Evolutionary conservation across 306 rosid species (phyloP).

Genomic region (Inga laurina): DNA sequence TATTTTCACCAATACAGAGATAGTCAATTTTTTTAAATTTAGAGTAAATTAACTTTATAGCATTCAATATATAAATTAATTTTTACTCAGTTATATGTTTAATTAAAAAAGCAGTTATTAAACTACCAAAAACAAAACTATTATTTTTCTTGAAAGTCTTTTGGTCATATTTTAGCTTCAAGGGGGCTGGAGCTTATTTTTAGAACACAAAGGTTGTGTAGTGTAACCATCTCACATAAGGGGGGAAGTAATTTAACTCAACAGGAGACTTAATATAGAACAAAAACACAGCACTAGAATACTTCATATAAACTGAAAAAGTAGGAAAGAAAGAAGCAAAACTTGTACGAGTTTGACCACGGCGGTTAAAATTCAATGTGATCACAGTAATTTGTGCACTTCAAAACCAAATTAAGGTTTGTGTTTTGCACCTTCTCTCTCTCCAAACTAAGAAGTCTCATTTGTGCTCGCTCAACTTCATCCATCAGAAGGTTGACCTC

Average conservation of each 20-base stretch:
- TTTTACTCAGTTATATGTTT: neutral
- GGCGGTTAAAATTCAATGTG: neutral
- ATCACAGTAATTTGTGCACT: conserved; percentile 21
- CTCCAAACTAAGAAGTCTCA: conserved; percentile 53
- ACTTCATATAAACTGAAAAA: neutral
- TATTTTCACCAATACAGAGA: neutral
- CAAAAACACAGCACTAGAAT: neutral
- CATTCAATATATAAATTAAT: neutral
- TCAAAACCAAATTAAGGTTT: conserved; percentile 28
- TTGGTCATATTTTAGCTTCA: neutral
- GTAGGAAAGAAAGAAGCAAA: neutral
- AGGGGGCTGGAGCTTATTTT: neutral
- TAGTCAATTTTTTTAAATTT: neutral
- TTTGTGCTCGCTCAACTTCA: conserved; percentile 60
- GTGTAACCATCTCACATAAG: neutral
- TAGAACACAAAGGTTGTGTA: neutral
- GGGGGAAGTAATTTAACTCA: neutral
- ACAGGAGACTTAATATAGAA: neutral
- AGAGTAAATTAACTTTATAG: neutral
- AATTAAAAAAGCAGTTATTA: neutral
- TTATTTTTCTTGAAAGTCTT: neutral
- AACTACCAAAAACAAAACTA: neutral
- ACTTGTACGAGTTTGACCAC: neutral
- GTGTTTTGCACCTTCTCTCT: conserved; percentile 51
- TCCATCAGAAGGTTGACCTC: conserved; percentile 79